Evolutionary conservation across 306 rosid genomes (phyloP).

Genomic region (Abrus precatorius): DNA sequence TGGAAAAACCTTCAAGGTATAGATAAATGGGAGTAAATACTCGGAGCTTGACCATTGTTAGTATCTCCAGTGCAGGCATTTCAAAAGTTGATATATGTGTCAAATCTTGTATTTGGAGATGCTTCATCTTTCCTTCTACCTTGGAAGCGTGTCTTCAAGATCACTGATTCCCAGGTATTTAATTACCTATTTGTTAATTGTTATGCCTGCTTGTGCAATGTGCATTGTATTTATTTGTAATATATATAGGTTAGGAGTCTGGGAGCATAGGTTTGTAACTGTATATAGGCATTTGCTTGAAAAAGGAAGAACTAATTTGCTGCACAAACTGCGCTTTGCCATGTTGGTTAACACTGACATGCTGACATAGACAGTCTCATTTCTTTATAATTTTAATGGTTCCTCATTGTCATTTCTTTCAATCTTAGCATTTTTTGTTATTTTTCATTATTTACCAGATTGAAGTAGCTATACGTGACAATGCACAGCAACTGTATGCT

Average conservation of each 20-base stretch:
- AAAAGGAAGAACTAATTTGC: slow-evolving; percentile 11
- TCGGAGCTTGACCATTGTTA: slow-evolving; percentile 81
- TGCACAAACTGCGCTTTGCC: slow-evolving; percentile 16
- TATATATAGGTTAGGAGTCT: slow-evolving; percentile 15
- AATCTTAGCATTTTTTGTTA: slow-evolving; percentile 2
- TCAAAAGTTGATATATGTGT: slow-evolving; percentile 96
- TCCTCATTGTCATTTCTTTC: slow-evolving; percentile 27
- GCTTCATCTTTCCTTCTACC: slow-evolving; percentile 96
- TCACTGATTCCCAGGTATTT: slow-evolving; percentile 94
- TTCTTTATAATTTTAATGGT: slow-evolving; percentile 22
- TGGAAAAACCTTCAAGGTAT: slow-evolving; percentile 26
- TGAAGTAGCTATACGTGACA: slow-evolving; percentile 94
- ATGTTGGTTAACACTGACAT: slow-evolving; percentile 26
- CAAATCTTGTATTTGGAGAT: slow-evolving; percentile 95
- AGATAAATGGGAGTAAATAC: slow-evolving; percentile 41
- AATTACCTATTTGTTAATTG: slow-evolving; percentile 28
- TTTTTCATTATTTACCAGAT: slow-evolving; percentile 63
- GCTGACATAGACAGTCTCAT: slow-evolving; percentile 29
- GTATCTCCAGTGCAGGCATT: slow-evolving; percentile 99
- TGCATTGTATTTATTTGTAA: background rate
- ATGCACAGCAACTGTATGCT: slow-evolving; percentile 88
- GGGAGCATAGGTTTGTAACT: slow-evolving; percentile 5
- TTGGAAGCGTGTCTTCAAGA: slow-evolving; percentile 95
- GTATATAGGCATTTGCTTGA: background rate
- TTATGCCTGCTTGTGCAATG: slow-evolving; percentile 5